A percentile compares a stretch with the other conserved stretches of the same genome.
Evolutionary conservation across 176 grass and related monocot species (phyloP).

Genomic region (Hordeum marinum): DNA sequence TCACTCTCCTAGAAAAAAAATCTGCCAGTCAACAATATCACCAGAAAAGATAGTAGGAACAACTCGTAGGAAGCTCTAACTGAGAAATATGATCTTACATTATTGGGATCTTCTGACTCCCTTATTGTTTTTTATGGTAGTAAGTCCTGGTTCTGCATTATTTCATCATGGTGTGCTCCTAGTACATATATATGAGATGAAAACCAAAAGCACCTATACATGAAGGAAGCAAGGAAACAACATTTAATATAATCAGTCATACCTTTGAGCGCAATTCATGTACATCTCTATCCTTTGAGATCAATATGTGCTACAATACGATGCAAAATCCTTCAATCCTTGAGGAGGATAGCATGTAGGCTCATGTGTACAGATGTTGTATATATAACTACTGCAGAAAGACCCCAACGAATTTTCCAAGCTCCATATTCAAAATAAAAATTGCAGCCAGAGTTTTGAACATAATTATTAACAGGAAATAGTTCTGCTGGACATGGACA

Average conservation of each 20-base stretch:
- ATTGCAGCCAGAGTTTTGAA: conserved; percentile 22
- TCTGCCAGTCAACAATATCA: background rate
- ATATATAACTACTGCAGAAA: conserved; percentile 68
- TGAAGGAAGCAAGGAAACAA: conserved; percentile 4
- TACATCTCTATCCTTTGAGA: conserved; percentile 21
- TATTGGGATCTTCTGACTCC: conserved; percentile 65
- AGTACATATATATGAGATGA: conserved; percentile 36
- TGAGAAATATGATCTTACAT: conserved; percentile 49
- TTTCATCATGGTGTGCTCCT: conserved; percentile 32
- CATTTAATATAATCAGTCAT: background rate
- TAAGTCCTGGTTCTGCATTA: conserved; percentile 26
- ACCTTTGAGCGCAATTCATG: conserved; percentile 20
- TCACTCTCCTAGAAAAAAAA: background rate
- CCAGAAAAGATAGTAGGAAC: conserved; percentile 13
- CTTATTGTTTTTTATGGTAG: conserved; percentile 55
- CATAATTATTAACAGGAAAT: conserved; percentile 25
- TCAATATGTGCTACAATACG: conserved; percentile 30
- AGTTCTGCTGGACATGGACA: conserved; percentile 21
- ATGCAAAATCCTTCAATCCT: conserved; percentile 60
- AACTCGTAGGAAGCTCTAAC: conserved; percentile 25
- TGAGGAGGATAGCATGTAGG: conserved; percentile 79
- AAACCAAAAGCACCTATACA: conserved; percentile 15
- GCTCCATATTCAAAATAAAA: conserved; percentile 55
- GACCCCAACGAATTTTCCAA: conserved; percentile 74
- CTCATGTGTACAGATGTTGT: conserved; percentile 67